Percentiles rank a stretch among this genome's conserved stretches.
Evolutionary conservation across 352 stramenopile genomes (phyloP).

Genomic region (Phytophthora constricta): DNA sequence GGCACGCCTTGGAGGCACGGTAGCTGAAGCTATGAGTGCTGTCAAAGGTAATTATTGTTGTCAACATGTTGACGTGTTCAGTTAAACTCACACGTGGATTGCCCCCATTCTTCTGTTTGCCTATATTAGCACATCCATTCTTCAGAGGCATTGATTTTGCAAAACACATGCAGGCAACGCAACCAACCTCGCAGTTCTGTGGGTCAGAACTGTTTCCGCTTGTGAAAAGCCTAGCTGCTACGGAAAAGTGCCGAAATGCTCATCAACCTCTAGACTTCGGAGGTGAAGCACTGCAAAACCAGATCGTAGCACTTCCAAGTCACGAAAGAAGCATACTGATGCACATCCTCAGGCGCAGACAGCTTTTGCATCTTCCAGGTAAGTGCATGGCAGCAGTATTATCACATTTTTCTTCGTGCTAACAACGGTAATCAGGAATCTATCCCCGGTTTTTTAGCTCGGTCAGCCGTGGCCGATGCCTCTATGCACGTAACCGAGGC

Average conservation of each 20-base stretch:
- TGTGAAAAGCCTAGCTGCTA: conserved; percentile 43
- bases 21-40: conserved; percentile 39
- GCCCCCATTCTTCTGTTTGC: conserved; percentile 1
- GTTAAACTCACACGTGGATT: not conserved
- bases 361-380: conserved; percentile 73
- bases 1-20: conserved; percentile 36
- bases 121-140: conserved; percentile 83
- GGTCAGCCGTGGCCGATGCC: conserved; percentile 54
- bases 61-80: not conserved
- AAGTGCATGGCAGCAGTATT: too few relatives aligned
- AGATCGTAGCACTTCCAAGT: conserved; percentile 43
- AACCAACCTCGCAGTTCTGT: conserved; percentile 49
- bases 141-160: conserved; percentile 74
- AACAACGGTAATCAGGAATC: conserved; percentile 42
- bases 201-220: conserved; percentile 55
- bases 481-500: conserved; percentile 55
- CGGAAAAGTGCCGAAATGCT: conserved; percentile 44
- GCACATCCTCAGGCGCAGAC: conserved; percentile 81
- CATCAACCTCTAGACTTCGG: conserved; percentile 32
- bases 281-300: conserved; percentile 44
- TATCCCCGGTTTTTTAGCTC: conserved; percentile 79
- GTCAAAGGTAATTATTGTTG: conserved; percentile 77
- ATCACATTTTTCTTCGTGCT: conserved; percentile 15
- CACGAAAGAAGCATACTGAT: conserved; percentile 60
- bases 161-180: conserved; percentile 52